Evolutionary conservation across 2,329 filamentous ascomycete genomes (phyloP).

Genomic region (Aspergillus versicolor): DNA sequence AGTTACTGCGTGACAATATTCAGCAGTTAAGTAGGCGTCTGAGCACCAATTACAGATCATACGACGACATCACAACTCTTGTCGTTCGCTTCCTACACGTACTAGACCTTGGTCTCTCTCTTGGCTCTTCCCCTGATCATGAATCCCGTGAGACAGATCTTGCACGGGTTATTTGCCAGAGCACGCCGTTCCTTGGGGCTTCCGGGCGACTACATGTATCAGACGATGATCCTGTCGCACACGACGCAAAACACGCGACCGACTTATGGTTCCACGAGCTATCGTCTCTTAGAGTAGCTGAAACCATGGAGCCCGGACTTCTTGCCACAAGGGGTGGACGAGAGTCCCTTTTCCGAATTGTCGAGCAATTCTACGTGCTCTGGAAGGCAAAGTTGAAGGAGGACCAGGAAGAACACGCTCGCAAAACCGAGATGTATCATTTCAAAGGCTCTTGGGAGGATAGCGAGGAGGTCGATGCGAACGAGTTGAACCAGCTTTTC

Average conservation of each 20-base stretch:
- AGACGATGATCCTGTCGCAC: not conserved
- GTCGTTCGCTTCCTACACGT: conserved; percentile 77
- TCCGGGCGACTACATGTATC: conserved; percentile 22
- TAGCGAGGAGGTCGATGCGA: conserved; percentile 69
- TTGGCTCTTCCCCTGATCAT: conserved; percentile 45
- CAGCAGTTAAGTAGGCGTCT: conserved; percentile 69
- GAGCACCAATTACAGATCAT: conserved; percentile 68
- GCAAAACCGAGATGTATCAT: conserved; percentile 74
- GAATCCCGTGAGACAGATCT: conserved; percentile 18
- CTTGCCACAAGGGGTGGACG: conserved; percentile 46
- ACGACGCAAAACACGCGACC: conserved; percentile 26
- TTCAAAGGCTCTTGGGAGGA: conserved; percentile 78
- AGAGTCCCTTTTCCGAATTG: conserved; percentile 61
- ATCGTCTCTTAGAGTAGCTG: conserved; percentile 34
- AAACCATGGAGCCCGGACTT: conserved; percentile 33
- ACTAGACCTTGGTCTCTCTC: conserved; percentile 70
- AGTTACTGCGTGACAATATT: conserved; percentile 57
- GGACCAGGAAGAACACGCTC: conserved; percentile 73
- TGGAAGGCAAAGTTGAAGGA: conserved; percentile 76
- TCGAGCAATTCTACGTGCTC: conserved; percentile 72
- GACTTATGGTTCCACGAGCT: conserved; percentile 40
- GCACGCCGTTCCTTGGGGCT: conserved; percentile 42
- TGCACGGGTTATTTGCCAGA: conserved; percentile 31
- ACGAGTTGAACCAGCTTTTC: conserved; percentile 78
- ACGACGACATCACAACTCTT: conserved; percentile 80